These are phyloP conservation scores for Stagonosporopsis tanaceti DNA, from an alignment of 2,329 filamentous ascomycete species.

Conservation along the genomic window DNA sequence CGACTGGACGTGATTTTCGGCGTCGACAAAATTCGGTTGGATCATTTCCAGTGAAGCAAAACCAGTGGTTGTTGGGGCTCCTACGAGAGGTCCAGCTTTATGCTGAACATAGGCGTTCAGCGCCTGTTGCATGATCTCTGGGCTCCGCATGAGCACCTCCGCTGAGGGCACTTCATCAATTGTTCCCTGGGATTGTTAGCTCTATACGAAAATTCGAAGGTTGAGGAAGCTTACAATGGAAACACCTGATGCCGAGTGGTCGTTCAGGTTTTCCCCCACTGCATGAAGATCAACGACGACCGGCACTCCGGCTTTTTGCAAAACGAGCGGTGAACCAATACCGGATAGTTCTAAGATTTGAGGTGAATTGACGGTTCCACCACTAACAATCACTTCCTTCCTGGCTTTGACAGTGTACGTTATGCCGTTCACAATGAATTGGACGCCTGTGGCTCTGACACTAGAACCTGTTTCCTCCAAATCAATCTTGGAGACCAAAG, in stretches of 20 bases:
- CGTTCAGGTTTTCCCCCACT: slow-evolving; percentile 50
- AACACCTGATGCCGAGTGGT: slow-evolving; percentile 39
- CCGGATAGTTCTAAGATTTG: slow-evolving; percentile 46
- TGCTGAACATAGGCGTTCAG: slow-evolving; percentile 38
- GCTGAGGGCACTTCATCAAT: slow-evolving; percentile 40
- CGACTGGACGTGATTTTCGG: slow-evolving; percentile 31
- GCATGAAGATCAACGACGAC: slow-evolving; percentile 38
- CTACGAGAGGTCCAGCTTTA: slow-evolving; percentile 40
- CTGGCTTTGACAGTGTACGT: slow-evolving; percentile 36
- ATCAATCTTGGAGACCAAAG: slow-evolving; percentile 57
- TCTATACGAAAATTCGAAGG: too few species aligned
- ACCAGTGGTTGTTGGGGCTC: slow-evolving; percentile 34
- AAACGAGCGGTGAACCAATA: slow-evolving; percentile 34
- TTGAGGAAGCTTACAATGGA: neutral
- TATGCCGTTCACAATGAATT: slow-evolving; percentile 51
- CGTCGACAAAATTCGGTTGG: slow-evolving; percentile 29
- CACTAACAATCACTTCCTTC: slow-evolving; percentile 43
- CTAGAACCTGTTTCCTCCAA: slow-evolving; percentile 53
- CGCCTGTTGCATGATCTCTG: slow-evolving; percentile 36
- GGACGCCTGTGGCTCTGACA: slow-evolving; percentile 48
- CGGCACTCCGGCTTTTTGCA: slow-evolving; percentile 38
- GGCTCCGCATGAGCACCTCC: slow-evolving; percentile 33
- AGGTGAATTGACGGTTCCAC: slow-evolving; percentile 39
- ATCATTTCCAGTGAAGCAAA: slow-evolving; percentile 34
- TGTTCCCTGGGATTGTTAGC: slow-evolving; percentile 22